Base-by-base conservation (phyloP, 441 rosid species). In the Gossypium schwendimanii region DNA sequence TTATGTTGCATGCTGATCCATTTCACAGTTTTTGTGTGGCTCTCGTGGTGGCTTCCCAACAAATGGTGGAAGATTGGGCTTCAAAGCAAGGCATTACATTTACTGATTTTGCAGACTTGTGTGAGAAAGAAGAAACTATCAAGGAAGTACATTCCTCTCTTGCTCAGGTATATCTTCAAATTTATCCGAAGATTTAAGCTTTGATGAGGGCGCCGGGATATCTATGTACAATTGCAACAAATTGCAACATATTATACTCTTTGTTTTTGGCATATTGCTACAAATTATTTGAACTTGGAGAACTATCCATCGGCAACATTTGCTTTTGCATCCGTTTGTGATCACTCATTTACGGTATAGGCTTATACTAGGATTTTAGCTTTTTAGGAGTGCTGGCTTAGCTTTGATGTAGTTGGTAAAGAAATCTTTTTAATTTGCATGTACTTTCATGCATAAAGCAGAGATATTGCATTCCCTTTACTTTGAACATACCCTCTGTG, bases 1-100 rank as follows among this genome's bases (percentile, higher is more conserved):
- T 91, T 69, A 90, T 95, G 98, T 55, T 90, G 81, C 95, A 95
- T 84, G 99, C 95, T 3, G 94, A 95, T 84, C 94, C 99, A 21
- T 89, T 89, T 77, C 93, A 88, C 69, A 89, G 77, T 77, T 95
- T 80, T 82, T 90, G 96, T 73, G 97, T 95, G 72, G 98, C 97
- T 79, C 85, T 95, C 21, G 90, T 95, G 81, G 93, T 91, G 23
- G 89, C 83, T 52, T 67, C 96, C 1, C 92, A 83, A 74, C 78
- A 80, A 18, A 83, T 88, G 23, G 65, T 93, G 50, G 95, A 89
- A 87, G 81, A 79, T 39, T 95, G 98, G 99, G 99, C 97, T 17
- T 78, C 91, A 70, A 85, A 84, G 76, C 83, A 82, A 79, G 97
- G 89, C 68, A 79, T 90, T 72, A 66, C 75, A 24, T 88, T 39